phyloP scores from a whole-genome alignment of 805 yeast species.

The Yarrowia osloensis region DNA sequence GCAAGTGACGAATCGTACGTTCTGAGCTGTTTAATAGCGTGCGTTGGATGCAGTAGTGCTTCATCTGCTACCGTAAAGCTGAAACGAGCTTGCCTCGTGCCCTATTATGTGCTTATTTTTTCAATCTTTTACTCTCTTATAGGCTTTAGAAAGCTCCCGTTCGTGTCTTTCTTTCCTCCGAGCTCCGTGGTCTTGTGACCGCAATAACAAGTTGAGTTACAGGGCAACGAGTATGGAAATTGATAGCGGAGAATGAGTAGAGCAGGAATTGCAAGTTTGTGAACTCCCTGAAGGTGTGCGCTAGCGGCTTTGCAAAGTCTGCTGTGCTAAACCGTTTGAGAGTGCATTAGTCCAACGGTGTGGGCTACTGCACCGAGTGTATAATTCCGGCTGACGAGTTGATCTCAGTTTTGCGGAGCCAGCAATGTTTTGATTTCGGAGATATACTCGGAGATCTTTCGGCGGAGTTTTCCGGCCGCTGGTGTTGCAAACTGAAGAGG shows the following conservation, averaged over 20 bases:
- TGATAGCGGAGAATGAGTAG: not conserved
- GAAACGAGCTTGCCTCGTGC: too few relatives aligned
- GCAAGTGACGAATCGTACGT: too few relatives aligned
- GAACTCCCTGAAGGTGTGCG: too few relatives aligned
- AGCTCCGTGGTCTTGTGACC: not conserved
- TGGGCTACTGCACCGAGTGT: not conserved
- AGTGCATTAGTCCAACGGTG: not conserved
- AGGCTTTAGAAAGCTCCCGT: not conserved
- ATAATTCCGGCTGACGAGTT: not conserved
- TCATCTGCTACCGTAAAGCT: too few relatives aligned
- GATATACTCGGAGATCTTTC: not conserved
- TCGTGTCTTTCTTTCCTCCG: not conserved
- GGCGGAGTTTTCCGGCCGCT: not conserved
- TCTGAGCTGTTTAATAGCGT: not conserved
- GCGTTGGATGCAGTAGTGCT: not conserved
- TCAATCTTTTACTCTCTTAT: too few relatives aligned
- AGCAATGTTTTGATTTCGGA: not conserved
- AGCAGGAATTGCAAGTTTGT: not conserved
- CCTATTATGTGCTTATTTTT: too few relatives aligned
- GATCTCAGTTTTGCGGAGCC: too few relatives aligned
- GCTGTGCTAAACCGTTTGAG: not conserved
- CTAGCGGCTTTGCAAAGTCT: not conserved
- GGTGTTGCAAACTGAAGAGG: not conserved
- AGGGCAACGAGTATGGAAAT: not conserved
- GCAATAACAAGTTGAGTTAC: not conserved